A percentile compares a stretch with the other conserved stretches of the same genome.
Evolutionary conservation across 768 basidiomycete genomes (phyloP).

Genomic region (Rhizopogon rudus): DNA sequence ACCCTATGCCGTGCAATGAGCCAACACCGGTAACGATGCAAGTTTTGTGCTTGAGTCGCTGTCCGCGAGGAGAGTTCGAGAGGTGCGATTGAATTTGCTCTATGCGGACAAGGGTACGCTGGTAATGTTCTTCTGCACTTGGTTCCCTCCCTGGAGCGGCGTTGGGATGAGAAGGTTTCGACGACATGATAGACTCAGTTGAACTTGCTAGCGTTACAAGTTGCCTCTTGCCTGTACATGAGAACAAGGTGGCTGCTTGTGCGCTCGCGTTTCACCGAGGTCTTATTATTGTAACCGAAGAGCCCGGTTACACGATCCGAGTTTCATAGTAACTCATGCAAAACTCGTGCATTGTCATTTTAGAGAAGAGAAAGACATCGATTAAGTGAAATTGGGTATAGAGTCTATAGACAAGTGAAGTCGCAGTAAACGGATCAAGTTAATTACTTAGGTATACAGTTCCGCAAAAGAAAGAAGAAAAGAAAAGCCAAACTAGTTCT

Average conservation of each 20-base stretch:
- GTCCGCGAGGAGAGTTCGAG: slow-evolving; percentile 42
- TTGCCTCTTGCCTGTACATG: neutral
- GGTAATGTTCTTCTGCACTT: slow-evolving; percentile 46
- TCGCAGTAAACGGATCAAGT: neutral
- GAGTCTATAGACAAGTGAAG: neutral
- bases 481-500: neutral
- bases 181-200: neutral
- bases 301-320: too few species aligned
- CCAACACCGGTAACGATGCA: slow-evolving; percentile 87
- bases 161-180: neutral
- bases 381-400: neutral
- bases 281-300: neutral
- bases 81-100: slow-evolving; percentile 68
- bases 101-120: slow-evolving; percentile 61
- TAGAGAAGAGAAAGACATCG: neutral
- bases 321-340: too few species aligned
- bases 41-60: slow-evolving; percentile 69
- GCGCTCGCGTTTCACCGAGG: neutral
- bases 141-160: slow-evolving; percentile 8
- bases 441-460: neutral
- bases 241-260: too few species aligned
- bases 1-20: slow-evolving; percentile 89
- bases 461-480: neutral
- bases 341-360: neutral
- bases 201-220: too few species aligned